Evolutionary conservation across 257 asterid genomes (phyloP).

Genomic region (Nicotiana obtusifolia): DNA sequence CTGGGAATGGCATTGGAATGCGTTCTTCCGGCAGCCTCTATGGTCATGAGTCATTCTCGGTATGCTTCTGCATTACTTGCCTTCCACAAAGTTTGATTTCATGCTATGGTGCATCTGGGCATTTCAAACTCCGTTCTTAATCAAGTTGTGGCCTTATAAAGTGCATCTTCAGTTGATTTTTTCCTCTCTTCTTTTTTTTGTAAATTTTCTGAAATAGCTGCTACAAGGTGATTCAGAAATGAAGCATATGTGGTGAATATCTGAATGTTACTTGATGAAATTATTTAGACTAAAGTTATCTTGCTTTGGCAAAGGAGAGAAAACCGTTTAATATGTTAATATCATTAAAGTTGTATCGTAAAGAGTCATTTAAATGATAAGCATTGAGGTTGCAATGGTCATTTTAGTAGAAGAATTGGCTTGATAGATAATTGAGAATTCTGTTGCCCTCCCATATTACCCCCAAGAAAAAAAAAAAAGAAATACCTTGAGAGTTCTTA

Average conservation of each 20-base stretch:
- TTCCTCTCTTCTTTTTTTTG: not conserved
- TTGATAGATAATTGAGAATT: no score
- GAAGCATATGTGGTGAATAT: not conserved
- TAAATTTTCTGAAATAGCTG: not conserved
- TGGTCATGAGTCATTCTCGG: slow-evolving; percentile 68
- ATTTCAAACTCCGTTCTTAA: not conserved
- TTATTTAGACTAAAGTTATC: not conserved
- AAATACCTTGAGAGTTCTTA: no score
- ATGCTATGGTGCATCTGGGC: not conserved
- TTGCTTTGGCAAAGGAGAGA: not conserved
- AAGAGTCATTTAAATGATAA: no score
- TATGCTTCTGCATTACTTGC: slow-evolving; percentile 24
- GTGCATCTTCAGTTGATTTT: not conserved
- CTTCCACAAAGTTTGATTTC: not conserved
- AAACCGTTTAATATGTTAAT: no score
- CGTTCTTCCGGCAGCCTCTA: slow-evolving; percentile 54
- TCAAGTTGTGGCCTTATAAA: not conserved
- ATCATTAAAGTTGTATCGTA: no score
- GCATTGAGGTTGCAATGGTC: no score
- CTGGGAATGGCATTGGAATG: slow-evolving; percentile 55
- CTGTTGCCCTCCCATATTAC: no score
- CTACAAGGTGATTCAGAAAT: not conserved
- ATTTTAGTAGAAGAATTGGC: no score
- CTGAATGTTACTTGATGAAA: not conserved
- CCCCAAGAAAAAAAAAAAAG: no score